phyloP scores from a whole-genome alignment of 2,329 filamentous ascomycete species.

The Stylonectria norvegica region DNA sequence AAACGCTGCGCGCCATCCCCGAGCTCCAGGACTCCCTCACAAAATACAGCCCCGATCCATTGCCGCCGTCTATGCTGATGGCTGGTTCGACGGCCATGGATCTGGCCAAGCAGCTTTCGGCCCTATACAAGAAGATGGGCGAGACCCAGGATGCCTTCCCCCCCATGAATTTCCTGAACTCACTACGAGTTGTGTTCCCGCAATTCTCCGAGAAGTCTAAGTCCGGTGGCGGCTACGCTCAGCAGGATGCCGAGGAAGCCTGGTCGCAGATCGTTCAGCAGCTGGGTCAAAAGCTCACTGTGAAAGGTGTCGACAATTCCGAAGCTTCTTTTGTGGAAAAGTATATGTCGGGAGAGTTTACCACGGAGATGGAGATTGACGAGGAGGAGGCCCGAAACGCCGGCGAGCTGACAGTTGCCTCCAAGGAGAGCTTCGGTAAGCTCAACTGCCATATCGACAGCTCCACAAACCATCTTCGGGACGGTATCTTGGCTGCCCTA shows the following conservation, averaged over 20 bases:
- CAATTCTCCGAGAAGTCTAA: constrained; percentile 91
- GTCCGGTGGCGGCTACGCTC: constrained; percentile 80
- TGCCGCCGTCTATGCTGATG: constrained; percentile 44
- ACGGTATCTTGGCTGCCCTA: constrained; percentile 79
- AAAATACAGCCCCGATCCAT: constrained; percentile 46
- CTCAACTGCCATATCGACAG: constrained; percentile 92
- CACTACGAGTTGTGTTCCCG: constrained; percentile 75
- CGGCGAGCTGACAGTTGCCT: constrained; percentile 66
- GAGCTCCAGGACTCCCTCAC: constrained; percentile 80
- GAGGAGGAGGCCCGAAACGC: constrained; percentile 71
- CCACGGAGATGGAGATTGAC: constrained; percentile 76
- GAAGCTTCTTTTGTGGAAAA: constrained; percentile 78
- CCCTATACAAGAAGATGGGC: constrained; percentile 85
- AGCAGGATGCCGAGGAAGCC: constrained; percentile 97
- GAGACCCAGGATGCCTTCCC: constrained; percentile 84
- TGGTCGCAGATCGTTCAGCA: constrained; percentile 94
- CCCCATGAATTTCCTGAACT: constrained; percentile 76
- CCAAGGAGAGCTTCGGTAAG: constrained; percentile 79
- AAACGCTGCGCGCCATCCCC: constrained; percentile 81
- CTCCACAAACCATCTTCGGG: constrained; percentile 82
- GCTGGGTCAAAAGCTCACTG: constrained; percentile 71
- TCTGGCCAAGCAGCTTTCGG: constrained; percentile 71
- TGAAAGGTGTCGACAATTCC: constrained; percentile 51
- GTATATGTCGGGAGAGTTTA: constrained; percentile 82
- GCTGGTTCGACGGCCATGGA: constrained; percentile 51